These are phyloP conservation scores for Kodamaea derodonti DNA, from an alignment of 1,139 yeast genomes.

Conservation along the genomic window DNA sequence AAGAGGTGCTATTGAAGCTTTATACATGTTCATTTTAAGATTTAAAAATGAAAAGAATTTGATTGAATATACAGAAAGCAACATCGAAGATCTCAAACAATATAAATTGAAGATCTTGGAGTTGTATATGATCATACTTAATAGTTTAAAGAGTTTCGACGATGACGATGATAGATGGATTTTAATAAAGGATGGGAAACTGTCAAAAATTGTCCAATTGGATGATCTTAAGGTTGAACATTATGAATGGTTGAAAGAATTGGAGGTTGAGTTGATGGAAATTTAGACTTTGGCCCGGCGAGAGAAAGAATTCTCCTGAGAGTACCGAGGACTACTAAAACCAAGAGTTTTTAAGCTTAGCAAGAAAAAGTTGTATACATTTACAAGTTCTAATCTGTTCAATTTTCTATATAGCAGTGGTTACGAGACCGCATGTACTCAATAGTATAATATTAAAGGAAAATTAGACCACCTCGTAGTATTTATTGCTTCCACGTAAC, in stretches of 20 bases:
- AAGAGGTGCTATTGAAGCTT: conserved; percentile 54
- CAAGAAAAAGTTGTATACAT: not conserved
- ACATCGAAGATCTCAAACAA: conserved; percentile 25
- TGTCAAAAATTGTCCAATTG: conserved; percentile 25
- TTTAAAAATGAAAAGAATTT: conserved; percentile 23
- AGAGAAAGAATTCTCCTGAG: not conserved
- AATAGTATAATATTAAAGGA: too few relatives aligned
- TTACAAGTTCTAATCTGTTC: too few relatives aligned
- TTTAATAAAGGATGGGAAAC: conserved; percentile 19
- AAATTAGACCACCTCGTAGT: too few relatives aligned
- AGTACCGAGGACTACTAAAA: too few relatives aligned
- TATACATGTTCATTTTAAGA: conserved; percentile 50
- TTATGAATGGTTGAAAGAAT: conserved; percentile 31
- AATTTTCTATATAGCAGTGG: too few relatives aligned
- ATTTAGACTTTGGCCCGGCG: not conserved
- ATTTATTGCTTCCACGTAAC: too few relatives aligned
- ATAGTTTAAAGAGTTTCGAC: conserved; percentile 42
- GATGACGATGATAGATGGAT: conserved; percentile 56
- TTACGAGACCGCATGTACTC: too few relatives aligned
- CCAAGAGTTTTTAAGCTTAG: not conserved
- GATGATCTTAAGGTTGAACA: conserved; percentile 32
- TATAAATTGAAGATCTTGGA: conserved; percentile 40
- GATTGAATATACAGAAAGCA: conserved; percentile 3
- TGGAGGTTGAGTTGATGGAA: conserved; percentile 23
- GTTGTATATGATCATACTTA: conserved; percentile 45